Evolutionary conservation across 805 yeast genomes (phyloP).

Genomic region (Cyberlindnera petersonii): DNA sequence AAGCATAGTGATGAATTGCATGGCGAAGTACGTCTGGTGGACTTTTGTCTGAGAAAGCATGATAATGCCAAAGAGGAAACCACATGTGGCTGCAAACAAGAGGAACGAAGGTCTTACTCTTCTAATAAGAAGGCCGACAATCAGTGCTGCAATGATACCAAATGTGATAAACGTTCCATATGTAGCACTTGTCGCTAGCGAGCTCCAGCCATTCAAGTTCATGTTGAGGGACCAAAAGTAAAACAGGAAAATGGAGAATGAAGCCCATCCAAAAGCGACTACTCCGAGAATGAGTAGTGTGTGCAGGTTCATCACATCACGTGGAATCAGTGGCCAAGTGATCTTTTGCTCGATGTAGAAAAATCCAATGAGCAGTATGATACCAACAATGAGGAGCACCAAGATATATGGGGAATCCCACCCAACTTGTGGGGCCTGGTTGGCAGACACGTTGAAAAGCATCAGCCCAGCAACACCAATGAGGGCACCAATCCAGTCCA

Average conservation of each 20-base stretch:
- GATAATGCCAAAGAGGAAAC: conserved; percentile 51
- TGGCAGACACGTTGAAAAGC: conserved; percentile 65
- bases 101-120: conserved; percentile 47
- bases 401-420: conserved; percentile 61
- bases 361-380: conserved; percentile 41
- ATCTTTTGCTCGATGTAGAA: conserved; percentile 44
- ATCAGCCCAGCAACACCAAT: conserved; percentile 59
- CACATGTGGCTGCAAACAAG: conserved; percentile 46
- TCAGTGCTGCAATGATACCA: conserved; percentile 53
- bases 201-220: conserved; percentile 45
- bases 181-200: conserved; percentile 45
- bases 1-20: conserved; percentile 52
- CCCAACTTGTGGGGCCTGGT: conserved; percentile 71
- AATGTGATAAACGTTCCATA: conserved; percentile 43
- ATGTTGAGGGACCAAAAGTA: conserved; percentile 52
- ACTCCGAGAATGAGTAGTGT: conserved; percentile 46
- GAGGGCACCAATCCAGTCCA: conserved; percentile 52
- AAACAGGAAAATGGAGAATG: conserved; percentile 71
- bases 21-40: conserved; percentile 55
- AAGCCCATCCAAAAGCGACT: conserved; percentile 68
- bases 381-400: conserved; percentile 50
- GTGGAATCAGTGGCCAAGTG: conserved; percentile 51
- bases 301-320: conserved; percentile 40
- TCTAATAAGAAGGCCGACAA: conserved; percentile 46
- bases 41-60: conserved; percentile 55